phyloP scores from a whole-genome alignment of 345 rosid species.

The Lepidium sativum region DNA sequence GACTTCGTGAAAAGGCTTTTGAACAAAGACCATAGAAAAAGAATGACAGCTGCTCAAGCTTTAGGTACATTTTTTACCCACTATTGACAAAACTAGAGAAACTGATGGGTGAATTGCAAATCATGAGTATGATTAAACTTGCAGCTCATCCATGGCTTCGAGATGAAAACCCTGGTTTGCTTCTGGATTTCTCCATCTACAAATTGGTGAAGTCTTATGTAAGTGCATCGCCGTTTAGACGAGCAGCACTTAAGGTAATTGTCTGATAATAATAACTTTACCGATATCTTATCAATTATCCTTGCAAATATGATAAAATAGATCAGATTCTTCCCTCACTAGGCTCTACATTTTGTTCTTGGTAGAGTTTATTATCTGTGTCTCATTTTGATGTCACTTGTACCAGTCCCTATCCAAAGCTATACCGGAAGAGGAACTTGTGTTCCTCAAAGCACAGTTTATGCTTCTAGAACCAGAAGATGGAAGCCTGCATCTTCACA shows the following conservation, averaged over 20 bases:
- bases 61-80: conserved; percentile 42
- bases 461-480: conserved; percentile 66
- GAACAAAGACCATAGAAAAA: conserved; percentile 91
- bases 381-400: conserved; percentile 8
- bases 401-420: conserved; percentile 86
- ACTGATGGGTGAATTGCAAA: conserved; percentile 1
- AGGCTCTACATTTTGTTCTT: background rate
- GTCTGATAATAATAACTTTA: background rate
- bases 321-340: background rate
- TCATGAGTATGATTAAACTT: background rate
- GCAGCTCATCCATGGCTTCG: conserved; percentile 93
- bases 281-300: background rate
- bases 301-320: background rate
- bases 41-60: conserved; percentile 98
- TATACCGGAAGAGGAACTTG: conserved; percentile 71
- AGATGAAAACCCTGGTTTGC: conserved; percentile 45
- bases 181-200: conserved; percentile 71
- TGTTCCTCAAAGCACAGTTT: conserved; percentile 68
- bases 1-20: conserved; percentile 90
- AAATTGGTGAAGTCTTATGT: conserved; percentile 73
- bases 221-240: conserved; percentile 71
- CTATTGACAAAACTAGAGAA: background rate
- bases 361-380: background rate
- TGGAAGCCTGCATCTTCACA: conserved; percentile 57
- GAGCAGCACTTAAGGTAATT: conserved; percentile 80